phyloP scores from a whole-genome alignment of 208 protist genomes.

The Balamuthia mandrillaris region DNA sequence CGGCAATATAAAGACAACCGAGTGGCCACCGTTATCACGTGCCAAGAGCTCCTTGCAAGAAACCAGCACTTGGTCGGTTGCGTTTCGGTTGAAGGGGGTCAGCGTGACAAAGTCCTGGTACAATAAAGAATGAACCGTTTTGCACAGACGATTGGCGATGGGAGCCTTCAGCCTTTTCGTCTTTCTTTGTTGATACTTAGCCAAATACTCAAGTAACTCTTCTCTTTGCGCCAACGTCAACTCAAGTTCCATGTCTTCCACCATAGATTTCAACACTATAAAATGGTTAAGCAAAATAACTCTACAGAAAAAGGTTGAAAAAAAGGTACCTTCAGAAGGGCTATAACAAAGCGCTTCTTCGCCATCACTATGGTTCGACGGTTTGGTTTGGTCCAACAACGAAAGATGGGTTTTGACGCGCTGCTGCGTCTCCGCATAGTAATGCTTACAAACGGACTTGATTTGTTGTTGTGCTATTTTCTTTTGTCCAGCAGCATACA shows the following conservation, averaged over 20 bases:
- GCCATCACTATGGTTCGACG: no score
- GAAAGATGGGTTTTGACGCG: background rate
- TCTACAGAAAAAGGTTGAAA: no score
- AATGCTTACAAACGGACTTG: no score
- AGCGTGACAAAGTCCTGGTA: background rate
- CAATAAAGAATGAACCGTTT: background rate
- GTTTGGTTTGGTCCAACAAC: background rate
- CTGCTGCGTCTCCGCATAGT: no score
- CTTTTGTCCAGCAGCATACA: background rate
- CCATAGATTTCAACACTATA: no score
- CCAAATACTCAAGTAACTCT: background rate
- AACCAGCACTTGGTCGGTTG: background rate
- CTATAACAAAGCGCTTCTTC: no score
- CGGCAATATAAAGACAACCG: background rate
- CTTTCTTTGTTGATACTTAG: background rate
- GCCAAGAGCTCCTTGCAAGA: background rate
- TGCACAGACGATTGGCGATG: no score
- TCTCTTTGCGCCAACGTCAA: background rate
- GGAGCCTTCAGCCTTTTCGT: no score
- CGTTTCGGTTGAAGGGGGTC: background rate
- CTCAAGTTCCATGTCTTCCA: background rate
- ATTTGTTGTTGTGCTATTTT: background rate
- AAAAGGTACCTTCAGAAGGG: background rate
- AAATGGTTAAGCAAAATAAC: no score
- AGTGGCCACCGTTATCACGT: background rate